A percentile compares a stretch with the other conserved stretches of the same genome.
Evolutionary conservation across 805 yeast genomes (phyloP).

Genomic region (Hermanozyma aechmeae): DNA sequence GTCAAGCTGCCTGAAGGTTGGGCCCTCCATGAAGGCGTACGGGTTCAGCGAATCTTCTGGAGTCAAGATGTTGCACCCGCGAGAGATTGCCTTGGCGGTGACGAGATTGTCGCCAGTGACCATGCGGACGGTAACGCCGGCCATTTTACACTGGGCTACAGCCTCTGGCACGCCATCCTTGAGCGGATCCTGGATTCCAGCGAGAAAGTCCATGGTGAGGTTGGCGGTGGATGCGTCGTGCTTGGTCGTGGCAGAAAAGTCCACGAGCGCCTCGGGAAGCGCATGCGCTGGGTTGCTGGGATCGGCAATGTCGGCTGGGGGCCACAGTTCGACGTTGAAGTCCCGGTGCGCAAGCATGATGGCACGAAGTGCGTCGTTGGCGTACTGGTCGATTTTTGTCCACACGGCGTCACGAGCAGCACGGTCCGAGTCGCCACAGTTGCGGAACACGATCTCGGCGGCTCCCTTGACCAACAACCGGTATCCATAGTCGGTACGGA

Average conservation of each 20-base stretch:
- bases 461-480: slow-evolving; percentile 86
- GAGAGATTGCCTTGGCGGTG: slow-evolving; percentile 89
- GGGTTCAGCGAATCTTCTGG: slow-evolving; percentile 44
- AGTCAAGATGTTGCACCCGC: slow-evolving; percentile 69
- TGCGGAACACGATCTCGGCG: slow-evolving; percentile 70
- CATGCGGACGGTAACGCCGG: slow-evolving; percentile 95
- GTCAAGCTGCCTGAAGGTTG: slow-evolving; percentile 64
- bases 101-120: slow-evolving; percentile 93
- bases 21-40: slow-evolving; percentile 83
- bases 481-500: slow-evolving; percentile 38
- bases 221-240: slow-evolving; percentile 13
- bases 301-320: slow-evolving; percentile 42
- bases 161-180: slow-evolving; percentile 88
- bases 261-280: slow-evolving; percentile 24
- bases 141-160: slow-evolving; percentile 72
- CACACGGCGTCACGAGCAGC: slow-evolving; percentile 17
- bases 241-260: slow-evolving; percentile 11
- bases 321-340: slow-evolving; percentile 50
- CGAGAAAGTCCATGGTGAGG: slow-evolving; percentile 42
- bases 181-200: slow-evolving; percentile 93
- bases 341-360: slow-evolving; percentile 82
- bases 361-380: slow-evolving; percentile 77
- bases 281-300: slow-evolving; percentile 28
- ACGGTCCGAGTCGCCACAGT: slow-evolving; percentile 39
- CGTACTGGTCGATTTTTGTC: slow-evolving; percentile 42